Evolutionary conservation across 73 alveolate species (phyloP), one percentile per base, ranked within the genome.

Genomic region (Effrenium voratum): DNA sequence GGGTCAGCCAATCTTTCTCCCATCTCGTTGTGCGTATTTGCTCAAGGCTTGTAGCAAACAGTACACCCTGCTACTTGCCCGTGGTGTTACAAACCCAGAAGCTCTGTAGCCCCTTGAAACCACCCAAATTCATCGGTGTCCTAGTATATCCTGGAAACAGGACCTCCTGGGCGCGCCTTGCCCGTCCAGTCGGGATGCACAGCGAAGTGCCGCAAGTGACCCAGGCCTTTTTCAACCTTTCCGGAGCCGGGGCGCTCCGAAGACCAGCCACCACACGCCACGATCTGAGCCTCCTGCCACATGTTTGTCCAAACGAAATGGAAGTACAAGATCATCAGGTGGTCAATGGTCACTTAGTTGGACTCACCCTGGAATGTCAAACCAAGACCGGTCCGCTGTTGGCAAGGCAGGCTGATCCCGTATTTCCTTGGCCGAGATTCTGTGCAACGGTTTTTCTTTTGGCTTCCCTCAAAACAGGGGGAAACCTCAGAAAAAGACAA

Each of bases 231-330:
- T 4, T 12, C 22, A 15, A 63, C 76, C 38, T 63, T 34, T 15
- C 76, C 38, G 8, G 76, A 63, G 22, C 76, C 76, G 41, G 76
- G 76, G 76, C 76, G 76, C 8, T 63, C 38, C 76, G 22, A 28
- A 15, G 76, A 63, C 76, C 76, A 63, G 76, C 76, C 76, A 63
- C 76, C 76, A 63, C 76, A 63, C 76, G 76, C 76, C 38, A 63
- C 38, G 76, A 63, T 63, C 38, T 34, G 38, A 15, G 76, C 38
- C 10, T 63, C 76, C 38, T 52, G 66, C 66, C n/a, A n/a, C n/a
- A n/a, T n/a, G n/a, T n/a, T n/a, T n/a, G n/a, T n/a, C n/a, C n/a
- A n/a, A n/a, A n/a, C n/a, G n/a, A n/a, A n/a, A n/a, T n/a, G n/a
- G n/a, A n/a, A n/a, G n/a, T n/a, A n/a, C n/a, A n/a, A n/a, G n/a